phyloP scores from a whole-genome alignment of 2,329 filamentous ascomycete species.

The Lachnellula hyalina region DNA sequence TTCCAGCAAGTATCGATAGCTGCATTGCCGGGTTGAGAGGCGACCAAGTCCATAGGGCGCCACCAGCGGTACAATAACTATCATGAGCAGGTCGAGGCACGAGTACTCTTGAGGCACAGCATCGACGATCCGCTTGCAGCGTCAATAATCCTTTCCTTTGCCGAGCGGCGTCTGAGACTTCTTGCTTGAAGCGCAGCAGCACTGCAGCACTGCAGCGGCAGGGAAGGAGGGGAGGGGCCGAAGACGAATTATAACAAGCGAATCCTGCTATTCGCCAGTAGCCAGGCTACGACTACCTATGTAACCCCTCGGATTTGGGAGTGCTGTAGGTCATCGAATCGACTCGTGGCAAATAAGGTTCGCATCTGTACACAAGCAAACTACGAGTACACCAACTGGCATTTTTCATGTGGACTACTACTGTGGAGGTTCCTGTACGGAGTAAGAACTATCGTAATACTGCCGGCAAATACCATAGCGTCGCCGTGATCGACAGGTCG shows the following conservation, averaged over 20 bases:
- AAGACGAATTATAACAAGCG: background rate
- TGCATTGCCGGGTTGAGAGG: background rate
- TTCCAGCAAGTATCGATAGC: background rate
- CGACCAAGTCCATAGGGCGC: background rate
- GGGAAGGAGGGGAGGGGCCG: background rate
- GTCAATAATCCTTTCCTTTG: slow-evolving; percentile 19
- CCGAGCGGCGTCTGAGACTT: slow-evolving; percentile 22
- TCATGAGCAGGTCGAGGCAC: background rate
- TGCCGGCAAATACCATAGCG: slow-evolving; percentile 15
- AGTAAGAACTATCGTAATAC: slow-evolving; percentile 11
- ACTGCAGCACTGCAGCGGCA: background rate
- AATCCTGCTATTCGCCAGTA: background rate
- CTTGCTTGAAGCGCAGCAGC: slow-evolving; percentile 1
- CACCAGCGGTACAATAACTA: background rate
- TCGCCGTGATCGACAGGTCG: slow-evolving; percentile 6
- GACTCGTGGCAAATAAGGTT: background rate
- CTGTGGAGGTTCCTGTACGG: background rate
- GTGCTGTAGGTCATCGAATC: background rate
- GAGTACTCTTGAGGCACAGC: background rate
- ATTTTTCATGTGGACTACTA: background rate
- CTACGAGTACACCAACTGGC: background rate
- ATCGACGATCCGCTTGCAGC: slow-evolving; percentile 16
- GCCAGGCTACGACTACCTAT: background rate
- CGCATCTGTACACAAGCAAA: background rate
- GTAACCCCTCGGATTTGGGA: background rate